Evolutionary conservation across 106 monocot species (phyloP).

Genomic region (Dioscorea dumetorum): DNA sequence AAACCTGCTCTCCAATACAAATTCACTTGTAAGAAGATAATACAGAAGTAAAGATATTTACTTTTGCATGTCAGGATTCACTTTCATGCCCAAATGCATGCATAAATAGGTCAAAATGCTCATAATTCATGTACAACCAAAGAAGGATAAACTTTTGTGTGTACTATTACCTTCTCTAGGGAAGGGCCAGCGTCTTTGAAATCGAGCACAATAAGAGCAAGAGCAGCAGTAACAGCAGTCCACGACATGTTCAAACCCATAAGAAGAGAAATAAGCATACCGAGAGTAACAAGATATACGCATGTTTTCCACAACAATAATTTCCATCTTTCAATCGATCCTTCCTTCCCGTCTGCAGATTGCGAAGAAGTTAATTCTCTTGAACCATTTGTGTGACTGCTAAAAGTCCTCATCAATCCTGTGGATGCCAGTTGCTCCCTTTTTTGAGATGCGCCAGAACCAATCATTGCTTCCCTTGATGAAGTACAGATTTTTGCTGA

Average conservation of each 20-base stretch:
- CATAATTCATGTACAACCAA: no score
- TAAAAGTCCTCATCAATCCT: background rate
- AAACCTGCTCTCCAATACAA: constrained; percentile 37
- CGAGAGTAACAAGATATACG: constrained; percentile 69
- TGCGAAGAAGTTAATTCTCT: constrained; percentile 4
- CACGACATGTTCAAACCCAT: constrained; percentile 88
- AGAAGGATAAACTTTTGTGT: no score
- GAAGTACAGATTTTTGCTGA: background rate
- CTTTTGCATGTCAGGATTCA: no score
- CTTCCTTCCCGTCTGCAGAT: constrained; percentile 22
- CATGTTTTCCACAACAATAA: constrained; percentile 45
- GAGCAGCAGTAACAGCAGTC: constrained; percentile 89
- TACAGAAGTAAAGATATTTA: background rate
- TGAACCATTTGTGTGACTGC: background rate
- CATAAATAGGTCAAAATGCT: no score
- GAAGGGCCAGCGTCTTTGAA: constrained; percentile 81
- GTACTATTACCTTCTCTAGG: constrained; percentile 61
- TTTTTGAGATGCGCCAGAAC: background rate
- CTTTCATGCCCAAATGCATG: no score
- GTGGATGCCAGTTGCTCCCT: background rate
- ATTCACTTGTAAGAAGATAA: background rate
- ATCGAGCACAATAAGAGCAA: constrained; percentile 77
- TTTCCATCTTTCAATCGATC: constrained; percentile 35
- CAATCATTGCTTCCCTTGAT: background rate
- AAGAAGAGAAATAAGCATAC: constrained; percentile 70